Base-by-base conservation (phyloP, 1,284 basidiomycete species). In the Bjerkandera adusta region DNA sequence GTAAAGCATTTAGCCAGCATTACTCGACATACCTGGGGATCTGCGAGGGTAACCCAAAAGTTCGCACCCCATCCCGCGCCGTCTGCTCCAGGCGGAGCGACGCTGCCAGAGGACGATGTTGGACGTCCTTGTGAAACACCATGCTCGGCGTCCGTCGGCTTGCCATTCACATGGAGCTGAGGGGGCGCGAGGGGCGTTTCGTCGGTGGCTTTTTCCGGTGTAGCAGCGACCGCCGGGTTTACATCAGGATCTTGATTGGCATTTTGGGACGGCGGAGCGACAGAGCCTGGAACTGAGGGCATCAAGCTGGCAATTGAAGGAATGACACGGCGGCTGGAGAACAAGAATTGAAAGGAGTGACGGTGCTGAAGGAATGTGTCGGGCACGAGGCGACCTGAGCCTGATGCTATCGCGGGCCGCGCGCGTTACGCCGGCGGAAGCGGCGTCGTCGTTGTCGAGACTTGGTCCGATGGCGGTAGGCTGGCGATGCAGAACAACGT, bases 21-120 rank as follows among this genome's bases (percentile, higher is more conserved):
- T 38, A 16, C 39, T 33, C 51, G 27, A 70, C 72, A 50, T 60
- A 85, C 88, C 76, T 87, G 83, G 15, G 89, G 89, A 70, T 91
- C 88, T 47, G 85, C 73, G 44, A 91, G 70, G 5, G 89, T 91
- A 5, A 91, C 87, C 88, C 88, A 91, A 61, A 91, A 91, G 62
- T 90, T 83, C n/a, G 85, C 77, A 4, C 89, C 89, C 89, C 88
- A 89, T 44, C 71, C 73, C 15, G 49, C 32, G 37, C 70, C 66
- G 38, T 76, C 75, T 38, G 73, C 70, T 11, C 56, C 58, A 44
- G 57, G 56, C 30, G 58, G 51, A n/a, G n/a, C n/a, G 18, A 54
- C 54, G 40, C 54, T 60, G 42, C 58, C 63, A 16, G 56, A 58
- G 35, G 44, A 42, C 6, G 50, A 47, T 22, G 40, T 53, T 44